Base-by-base conservation (phyloP, 306 rosid species). In the Potentilla sterilis region DNA sequence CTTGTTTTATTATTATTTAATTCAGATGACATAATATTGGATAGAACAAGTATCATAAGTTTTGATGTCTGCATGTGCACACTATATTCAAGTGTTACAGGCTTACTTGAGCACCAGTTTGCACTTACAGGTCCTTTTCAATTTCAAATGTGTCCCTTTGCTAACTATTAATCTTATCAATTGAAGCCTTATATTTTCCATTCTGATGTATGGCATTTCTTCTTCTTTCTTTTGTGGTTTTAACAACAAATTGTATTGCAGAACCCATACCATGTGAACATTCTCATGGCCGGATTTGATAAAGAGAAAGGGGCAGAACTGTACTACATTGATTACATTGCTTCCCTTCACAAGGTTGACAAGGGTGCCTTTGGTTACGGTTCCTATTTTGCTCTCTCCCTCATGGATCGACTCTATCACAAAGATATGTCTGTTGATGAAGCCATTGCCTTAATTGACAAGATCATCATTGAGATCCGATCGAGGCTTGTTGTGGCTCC, bases 311-410 rank as follows among this genome's bases (percentile, higher is more conserved):
- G 97, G 1, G 93, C 97, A 40, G 83, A 92, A 59, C 90, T 94
- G n/a, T 94, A 82, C 88, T 91, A 91, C 59, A 84, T 94, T 13
- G 98, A 94, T 75, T 94, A 94, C 87, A 91, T 94, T 69, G 97
- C 98, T 54, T 85, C 98, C 9, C 94, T 95, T 44, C 99, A 95
- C 96, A 95, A 95, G 89, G 93, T 95, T 84, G 97, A 95, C 54
- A 95, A 89, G 86, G 99, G 96, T 59, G 97, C 99, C 67, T 95
- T 92, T 71, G 99, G 99, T 43, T 95, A 90, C 59, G 99, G 97
- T 3, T 92, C 99, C 52, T 95, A 90, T 70, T 90, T 95, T 58
- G 80, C 99, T 24, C 96, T 95, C 52, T 74, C 97, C 41, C 86
- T 89, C 85, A 95, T 95, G 99, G 97, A 95, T 83, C 88, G 98